Evolutionary conservation across 2,329 filamentous ascomycete species (phyloP), one percentile per base, ranked within the genome.

Genomic region (Pseudocercospora macadamiae): DNA sequence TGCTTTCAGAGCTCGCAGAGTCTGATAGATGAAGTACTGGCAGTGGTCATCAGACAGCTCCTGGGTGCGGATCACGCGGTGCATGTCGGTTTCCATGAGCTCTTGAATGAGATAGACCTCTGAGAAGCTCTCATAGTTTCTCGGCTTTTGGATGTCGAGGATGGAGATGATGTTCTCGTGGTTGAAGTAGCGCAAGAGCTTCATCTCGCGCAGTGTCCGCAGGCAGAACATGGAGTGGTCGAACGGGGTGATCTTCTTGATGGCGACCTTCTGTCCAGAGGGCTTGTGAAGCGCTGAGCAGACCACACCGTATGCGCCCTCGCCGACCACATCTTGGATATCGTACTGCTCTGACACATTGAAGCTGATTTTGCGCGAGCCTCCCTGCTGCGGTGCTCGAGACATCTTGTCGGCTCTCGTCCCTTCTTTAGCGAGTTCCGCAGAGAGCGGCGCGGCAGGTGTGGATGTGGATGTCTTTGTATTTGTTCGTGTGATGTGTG

Each of bases 21-120:
- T 99, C 81, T 99, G 95, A 83, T 99, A 99, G 79, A 99, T 99
- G 80, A 99, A 99, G 81, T 99, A 99, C 78, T 99, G 95, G 85
- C 95, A 99, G 77, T 99, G 95, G 76, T 99, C 95, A 76, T 99
- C 95, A 34, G 95, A 97, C 45, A 99, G 86, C 73, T 99, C 95
- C 79, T 99, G 95, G 36, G 95, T 99, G 69, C 95, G 91, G 73
- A 99, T 99, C 66, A 99, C 95, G 67, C 95, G 87, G 77, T 99
- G 95, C 95, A 99, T 99, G 73, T 99, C 95, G 48, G 95, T 99
- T 81, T 99, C 95, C 95, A 99, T 99, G 70, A 99, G 86, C 81
- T 96, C 93, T 83, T 97, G 95, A 69, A 99, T 97, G 69, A 99
- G 87, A 76, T 99, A 99, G 63, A 99, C 95, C 78, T 99, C 95